Conservation (phyloP, 2,329 filamentous ascomycete genomes). For the Pseudogymnoascus sp. region DNA sequence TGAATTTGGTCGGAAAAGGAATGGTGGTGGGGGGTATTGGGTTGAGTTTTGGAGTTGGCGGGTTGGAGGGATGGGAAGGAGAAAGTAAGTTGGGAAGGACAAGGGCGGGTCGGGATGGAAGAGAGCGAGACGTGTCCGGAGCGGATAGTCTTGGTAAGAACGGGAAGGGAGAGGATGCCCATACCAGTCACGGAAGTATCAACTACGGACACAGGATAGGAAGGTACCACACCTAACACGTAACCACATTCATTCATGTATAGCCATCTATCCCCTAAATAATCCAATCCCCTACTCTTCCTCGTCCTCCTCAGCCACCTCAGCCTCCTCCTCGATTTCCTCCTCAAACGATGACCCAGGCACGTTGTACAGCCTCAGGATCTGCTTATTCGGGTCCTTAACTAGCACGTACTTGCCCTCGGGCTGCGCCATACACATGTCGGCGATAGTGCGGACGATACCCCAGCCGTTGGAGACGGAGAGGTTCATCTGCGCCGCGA, state of each 20-base stretch:
- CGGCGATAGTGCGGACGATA: slow-evolving; percentile 94
- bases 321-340: slow-evolving; percentile 62
- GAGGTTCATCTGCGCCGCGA: slow-evolving; percentile 95
- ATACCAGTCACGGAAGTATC: background rate
- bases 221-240: background rate
- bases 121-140: background rate
- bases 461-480: slow-evolving; percentile 97
- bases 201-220: background rate
- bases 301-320: slow-evolving; percentile 26
- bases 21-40: background rate
- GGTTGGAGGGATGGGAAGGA: too few species aligned
- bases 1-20: background rate
- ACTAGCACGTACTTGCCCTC: slow-evolving; percentile 75
- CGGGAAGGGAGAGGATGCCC: background rate
- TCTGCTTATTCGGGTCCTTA: slow-evolving; percentile 94
- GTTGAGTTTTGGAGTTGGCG: background rate
- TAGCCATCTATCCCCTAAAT: background rate
- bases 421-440: slow-evolving; percentile 74
- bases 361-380: slow-evolving; percentile 87
- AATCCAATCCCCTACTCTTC: slow-evolving; percentile 14
- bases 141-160: background rate
- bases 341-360: slow-evolving; percentile 85
- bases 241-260: slow-evolving; percentile 9
- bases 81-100: background rate
- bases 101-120: background rate